These are phyloP conservation scores for Juncus inflexus DNA, from an alignment of 176 grass and related monocot genomes.

Conservation along the genomic window DNA sequence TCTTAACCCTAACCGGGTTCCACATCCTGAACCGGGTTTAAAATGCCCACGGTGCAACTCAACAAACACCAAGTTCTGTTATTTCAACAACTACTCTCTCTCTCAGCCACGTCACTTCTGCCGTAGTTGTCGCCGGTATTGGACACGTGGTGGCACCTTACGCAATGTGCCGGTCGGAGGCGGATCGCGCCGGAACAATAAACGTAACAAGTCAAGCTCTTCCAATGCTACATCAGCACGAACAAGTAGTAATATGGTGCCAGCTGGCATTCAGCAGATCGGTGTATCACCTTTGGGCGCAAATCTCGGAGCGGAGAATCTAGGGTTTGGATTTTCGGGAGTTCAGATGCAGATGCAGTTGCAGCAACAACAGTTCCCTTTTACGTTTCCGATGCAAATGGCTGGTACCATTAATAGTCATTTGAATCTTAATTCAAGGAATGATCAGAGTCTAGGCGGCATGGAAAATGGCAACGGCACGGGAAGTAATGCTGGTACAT, in stretches of 20 bases:
- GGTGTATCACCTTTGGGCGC: neutral
- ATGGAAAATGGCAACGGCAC: neutral
- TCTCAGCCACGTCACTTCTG: constrained; percentile 92
- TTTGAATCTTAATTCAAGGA: constrained; percentile 2
- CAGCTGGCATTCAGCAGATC: neutral
- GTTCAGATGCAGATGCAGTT: constrained; percentile 4
- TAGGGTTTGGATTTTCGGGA: neutral
- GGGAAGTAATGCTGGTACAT: neutral
- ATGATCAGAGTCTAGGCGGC: constrained; percentile 8
- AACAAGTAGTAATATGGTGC: neutral
- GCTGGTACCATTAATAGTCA: constrained; percentile 4
- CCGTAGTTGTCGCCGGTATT: constrained; percentile 89
- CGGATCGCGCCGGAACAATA: constrained; percentile 62
- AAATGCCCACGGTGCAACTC: constrained; percentile 91
- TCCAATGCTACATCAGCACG: neutral
- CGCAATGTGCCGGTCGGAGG: constrained; percentile 88
- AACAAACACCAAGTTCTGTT: constrained; percentile 94
- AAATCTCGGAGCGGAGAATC: neutral
- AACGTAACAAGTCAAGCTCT: constrained; percentile 44
- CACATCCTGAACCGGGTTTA: constrained; percentile 62
- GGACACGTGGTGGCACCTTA: constrained; percentile 88
- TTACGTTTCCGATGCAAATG: constrained; percentile 13
- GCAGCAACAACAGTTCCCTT: neutral
- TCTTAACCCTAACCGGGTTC: constrained; percentile 65
- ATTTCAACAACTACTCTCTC: constrained; percentile 96